Percentiles rank a stretch among this genome's conserved stretches.
Conservation (phyloP, 2,329 filamentous ascomycete species). For the Knufia fluminis region DNA sequence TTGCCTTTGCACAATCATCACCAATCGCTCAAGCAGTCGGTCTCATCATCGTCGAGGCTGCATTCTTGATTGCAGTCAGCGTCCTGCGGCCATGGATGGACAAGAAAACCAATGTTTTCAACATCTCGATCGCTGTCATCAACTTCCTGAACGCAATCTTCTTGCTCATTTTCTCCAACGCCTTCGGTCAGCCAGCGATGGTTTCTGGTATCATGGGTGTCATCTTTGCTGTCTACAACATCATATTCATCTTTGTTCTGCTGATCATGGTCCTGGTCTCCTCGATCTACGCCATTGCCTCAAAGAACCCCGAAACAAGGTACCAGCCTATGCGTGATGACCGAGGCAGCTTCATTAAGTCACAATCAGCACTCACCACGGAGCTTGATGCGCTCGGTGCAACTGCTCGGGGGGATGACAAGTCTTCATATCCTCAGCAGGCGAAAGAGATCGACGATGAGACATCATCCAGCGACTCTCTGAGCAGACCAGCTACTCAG, state of each 20-base stretch:
- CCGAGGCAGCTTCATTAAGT: slow-evolving; percentile 95
- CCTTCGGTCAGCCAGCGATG: slow-evolving; percentile 75
- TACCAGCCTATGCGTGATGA: slow-evolving; percentile 97
- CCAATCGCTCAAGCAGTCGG: slow-evolving; percentile 70
- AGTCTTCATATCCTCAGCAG: slow-evolving; percentile 49
- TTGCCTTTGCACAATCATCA: slow-evolving; percentile 66
- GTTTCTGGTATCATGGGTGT: slow-evolving; percentile 85
- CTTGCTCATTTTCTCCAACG: slow-evolving; percentile 74
- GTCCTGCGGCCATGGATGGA: slow-evolving; percentile 95
- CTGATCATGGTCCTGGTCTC: slow-evolving; percentile 73
- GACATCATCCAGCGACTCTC: slow-evolving; percentile 19
- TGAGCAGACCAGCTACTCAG: slow-evolving; percentile 22
- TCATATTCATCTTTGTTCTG: slow-evolving; percentile 70
- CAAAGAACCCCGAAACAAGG: slow-evolving; percentile 87
- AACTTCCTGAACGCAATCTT: slow-evolving; percentile 90
- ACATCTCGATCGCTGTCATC: slow-evolving; percentile 80
- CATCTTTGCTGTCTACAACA: slow-evolving; percentile 80
- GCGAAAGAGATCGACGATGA: slow-evolving; percentile 58
- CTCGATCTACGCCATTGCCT: slow-evolving; percentile 69
- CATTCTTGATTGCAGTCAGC: slow-evolving; percentile 64
- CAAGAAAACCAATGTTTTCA: slow-evolving; percentile 95
- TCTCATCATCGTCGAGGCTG: slow-evolving; percentile 73
- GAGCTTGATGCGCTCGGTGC: slow-evolving; percentile 84
- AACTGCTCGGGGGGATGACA: slow-evolving; percentile 72
- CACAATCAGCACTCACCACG: slow-evolving; percentile 73